These are phyloP conservation scores for Microascus cirrosus DNA, from an alignment of 2,329 filamentous ascomycete genomes.

Conservation along the genomic window DNA sequence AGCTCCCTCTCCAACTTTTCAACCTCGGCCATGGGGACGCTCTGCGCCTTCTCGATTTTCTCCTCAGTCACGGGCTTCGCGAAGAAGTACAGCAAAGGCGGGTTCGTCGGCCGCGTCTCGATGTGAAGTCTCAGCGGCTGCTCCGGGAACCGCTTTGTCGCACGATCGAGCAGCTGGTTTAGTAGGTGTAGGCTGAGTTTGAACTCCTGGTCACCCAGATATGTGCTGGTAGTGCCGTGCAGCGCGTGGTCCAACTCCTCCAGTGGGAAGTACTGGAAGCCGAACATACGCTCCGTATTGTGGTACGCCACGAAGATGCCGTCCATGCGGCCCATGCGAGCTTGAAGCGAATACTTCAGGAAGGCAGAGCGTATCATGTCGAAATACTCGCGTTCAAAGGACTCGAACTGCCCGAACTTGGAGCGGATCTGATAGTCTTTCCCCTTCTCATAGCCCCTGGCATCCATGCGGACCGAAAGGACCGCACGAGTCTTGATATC, in stretches of 20 bases:
- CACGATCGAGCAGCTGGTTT: conserved; percentile 68
- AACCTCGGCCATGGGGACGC: conserved; percentile 49
- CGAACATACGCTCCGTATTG: conserved; percentile 90
- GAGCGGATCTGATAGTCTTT: conserved; percentile 77
- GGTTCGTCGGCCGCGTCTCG: conserved; percentile 53
- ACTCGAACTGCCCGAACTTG: conserved; percentile 71
- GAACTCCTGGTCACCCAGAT: conserved; percentile 75
- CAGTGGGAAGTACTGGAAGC: conserved; percentile 87
- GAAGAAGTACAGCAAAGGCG: conserved; percentile 77
- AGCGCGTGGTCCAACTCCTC: conserved; percentile 80
- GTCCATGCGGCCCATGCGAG: conserved; percentile 95
- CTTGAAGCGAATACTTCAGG: conserved; percentile 93
- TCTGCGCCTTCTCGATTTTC: conserved; percentile 65
- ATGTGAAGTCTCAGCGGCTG: conserved; percentile 70
- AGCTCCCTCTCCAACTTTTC: conserved; percentile 58
- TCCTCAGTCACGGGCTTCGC: conserved; percentile 70
- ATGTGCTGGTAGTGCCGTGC: conserved; percentile 61
- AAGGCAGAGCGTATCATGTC: conserved; percentile 95
- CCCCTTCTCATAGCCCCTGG: conserved; percentile 58
- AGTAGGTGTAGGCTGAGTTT: conserved; percentile 67
- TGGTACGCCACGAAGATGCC: conserved; percentile 96
- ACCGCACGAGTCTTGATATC: conserved; percentile 94
- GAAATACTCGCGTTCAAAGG: conserved; percentile 89
- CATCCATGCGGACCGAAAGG: conserved; percentile 82
- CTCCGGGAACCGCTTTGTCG: conserved; percentile 63